These are phyloP conservation scores for Podospora fimiseda DNA, from an alignment of 495 filamentous ascomycete species.

Conservation along the genomic window DNA sequence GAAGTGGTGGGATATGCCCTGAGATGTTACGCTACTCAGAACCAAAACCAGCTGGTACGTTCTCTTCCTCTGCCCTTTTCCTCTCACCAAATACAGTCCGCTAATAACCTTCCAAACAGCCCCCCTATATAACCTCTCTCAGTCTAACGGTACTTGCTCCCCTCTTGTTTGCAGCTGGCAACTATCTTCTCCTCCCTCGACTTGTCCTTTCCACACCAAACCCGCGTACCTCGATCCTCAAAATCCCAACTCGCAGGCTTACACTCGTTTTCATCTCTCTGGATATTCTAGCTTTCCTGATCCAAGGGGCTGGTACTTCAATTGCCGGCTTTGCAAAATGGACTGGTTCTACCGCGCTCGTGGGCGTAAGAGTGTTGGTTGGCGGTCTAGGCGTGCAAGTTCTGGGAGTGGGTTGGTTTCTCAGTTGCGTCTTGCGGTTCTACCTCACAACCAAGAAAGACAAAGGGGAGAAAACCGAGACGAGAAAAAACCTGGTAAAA, in stretches of 20 bases:
- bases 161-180: slow-evolving; percentile 37
- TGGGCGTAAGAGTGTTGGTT: slow-evolving; percentile 41
- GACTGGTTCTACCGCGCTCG: slow-evolving; percentile 18
- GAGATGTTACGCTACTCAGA: slow-evolving; percentile 29
- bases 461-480: not conserved
- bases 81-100: too few species aligned
- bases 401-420: slow-evolving; percentile 44
- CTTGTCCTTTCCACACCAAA: slow-evolving; percentile 34
- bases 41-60: slow-evolving; percentile 26
- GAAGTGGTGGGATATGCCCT: slow-evolving; percentile 41
- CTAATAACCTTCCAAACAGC: too few species aligned
- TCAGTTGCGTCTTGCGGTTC: slow-evolving; percentile 30
- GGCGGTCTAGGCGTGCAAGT: slow-evolving; percentile 43
- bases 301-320: slow-evolving; percentile 28
- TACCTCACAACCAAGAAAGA: slow-evolving; percentile 9
- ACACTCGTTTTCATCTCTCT: slow-evolving; percentile 39
- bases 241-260: slow-evolving; percentile 28
- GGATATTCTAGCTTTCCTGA: slow-evolving; percentile 36
- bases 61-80: slow-evolving; percentile 8
- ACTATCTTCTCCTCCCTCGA: slow-evolving; percentile 48
- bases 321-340: slow-evolving; percentile 20
- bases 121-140: slow-evolving; percentile 50
- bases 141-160: slow-evolving; percentile 47
- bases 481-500: slow-evolving; percentile 29
- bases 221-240: slow-evolving; percentile 12